These are phyloP conservation scores for Leccinum obscurum DNA, from an alignment of 768 basidiomycete species.

Conservation along the genomic window DNA sequence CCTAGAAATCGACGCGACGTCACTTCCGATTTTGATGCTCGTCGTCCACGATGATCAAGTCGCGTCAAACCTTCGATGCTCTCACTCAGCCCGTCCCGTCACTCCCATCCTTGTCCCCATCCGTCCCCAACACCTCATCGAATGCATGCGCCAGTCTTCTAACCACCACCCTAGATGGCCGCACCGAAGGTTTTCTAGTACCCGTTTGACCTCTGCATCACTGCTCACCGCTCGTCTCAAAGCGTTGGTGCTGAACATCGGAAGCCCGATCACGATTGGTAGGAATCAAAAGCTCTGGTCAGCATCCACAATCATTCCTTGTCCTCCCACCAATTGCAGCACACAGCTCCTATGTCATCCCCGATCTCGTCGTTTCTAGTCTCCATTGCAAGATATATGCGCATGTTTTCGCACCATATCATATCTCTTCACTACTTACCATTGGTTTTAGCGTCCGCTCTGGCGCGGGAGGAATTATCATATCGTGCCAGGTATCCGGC, in stretches of 20 bases:
- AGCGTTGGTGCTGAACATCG: conserved; percentile 63
- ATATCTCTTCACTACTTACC: neutral
- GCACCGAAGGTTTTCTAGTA: conserved; percentile 55
- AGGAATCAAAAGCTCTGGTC: conserved; percentile 71
- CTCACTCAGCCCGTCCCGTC: conserved; percentile 34
- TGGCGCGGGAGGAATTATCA: conserved; percentile 67
- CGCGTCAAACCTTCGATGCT: conserved; percentile 16
- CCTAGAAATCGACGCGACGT: conserved; percentile 10
- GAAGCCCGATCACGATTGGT: conserved; percentile 67
- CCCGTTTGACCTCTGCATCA: neutral
- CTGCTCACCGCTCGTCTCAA: conserved; percentile 3
- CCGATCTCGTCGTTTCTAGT: conserved; percentile 63
- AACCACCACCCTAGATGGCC: conserved; percentile 56
- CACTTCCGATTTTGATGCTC: neutral
- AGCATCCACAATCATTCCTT: neutral
- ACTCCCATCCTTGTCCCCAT: conserved; percentile 19
- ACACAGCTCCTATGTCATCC: conserved; percentile 58
- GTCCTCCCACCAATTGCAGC: conserved; percentile 1
- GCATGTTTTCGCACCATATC: conserved; percentile 39
- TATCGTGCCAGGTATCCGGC: conserved; percentile 69
- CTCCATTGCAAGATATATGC: conserved; percentile 81
- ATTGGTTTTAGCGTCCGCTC: conserved; percentile 55
- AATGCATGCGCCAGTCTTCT: conserved; percentile 74
- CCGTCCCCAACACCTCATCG: conserved; percentile 8
- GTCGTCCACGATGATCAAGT: conserved; percentile 24